phyloP scores from a whole-genome alignment of 768 basidiomycete genomes.

The Hortiboletus flavorubellus region DNA sequence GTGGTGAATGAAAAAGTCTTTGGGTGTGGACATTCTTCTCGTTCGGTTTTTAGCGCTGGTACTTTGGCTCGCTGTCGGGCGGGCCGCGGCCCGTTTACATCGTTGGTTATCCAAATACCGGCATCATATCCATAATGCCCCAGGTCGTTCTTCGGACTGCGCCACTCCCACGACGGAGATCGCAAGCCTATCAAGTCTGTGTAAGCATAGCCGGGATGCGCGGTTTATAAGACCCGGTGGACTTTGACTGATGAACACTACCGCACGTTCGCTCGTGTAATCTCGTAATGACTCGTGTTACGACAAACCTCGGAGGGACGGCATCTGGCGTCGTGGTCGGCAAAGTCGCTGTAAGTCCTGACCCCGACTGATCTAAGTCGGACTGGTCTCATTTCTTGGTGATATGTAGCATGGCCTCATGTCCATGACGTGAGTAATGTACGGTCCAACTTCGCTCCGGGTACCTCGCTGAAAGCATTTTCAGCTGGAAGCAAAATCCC shows the following conservation, averaged over 20 bases:
- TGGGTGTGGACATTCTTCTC: not conserved
- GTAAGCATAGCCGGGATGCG: not conserved
- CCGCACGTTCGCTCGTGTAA: not conserved
- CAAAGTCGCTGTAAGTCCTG: slow-evolving; percentile 35
- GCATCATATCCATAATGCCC: not conserved
- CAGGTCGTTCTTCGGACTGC: too few relatives aligned
- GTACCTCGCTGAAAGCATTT: not conserved
- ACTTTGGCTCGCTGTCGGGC: not conserved
- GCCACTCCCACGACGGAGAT: not conserved
- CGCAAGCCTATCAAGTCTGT: not conserved
- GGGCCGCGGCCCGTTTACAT: too few relatives aligned
- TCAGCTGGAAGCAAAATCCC: slow-evolving; percentile 42
- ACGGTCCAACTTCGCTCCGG: not conserved
- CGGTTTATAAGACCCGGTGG: not conserved
- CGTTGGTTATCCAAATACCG: too few relatives aligned
- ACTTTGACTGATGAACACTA: not conserved
- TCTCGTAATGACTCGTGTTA: slow-evolving; percentile 28
- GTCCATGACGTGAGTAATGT: slow-evolving; percentile 48
- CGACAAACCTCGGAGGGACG: slow-evolving; percentile 37
- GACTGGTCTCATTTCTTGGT: not conserved
- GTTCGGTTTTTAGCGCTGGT: not conserved
- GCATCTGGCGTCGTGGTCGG: slow-evolving; percentile 36
- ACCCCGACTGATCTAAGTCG: not conserved
- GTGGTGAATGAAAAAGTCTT: not conserved
- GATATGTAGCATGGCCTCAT: slow-evolving; percentile 45